Base-by-base conservation (phyloP, 352 stramenopile species). In the Globisporangium okanoganense region DNA sequence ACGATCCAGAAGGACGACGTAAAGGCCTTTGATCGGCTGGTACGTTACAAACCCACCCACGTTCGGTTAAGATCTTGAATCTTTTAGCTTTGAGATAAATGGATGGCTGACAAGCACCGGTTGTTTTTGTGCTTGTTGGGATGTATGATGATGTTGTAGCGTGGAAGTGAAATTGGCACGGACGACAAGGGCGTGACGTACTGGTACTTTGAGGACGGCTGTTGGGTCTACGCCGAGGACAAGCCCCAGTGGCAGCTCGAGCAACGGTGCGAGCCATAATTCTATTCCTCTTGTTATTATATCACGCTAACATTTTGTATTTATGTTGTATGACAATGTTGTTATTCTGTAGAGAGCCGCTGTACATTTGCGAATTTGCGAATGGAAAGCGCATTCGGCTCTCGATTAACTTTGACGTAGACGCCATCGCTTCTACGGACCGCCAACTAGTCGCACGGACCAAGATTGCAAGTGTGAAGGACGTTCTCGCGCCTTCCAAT, bases 201-300 rank as follows among this genome's bases (percentile, higher is more conserved):
- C 61, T 95, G 84, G 86, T 92, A 94, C 69, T 94, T 94, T 65
- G 72, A 87, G 55, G 86, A 95, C 64, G 80, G 62, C 48, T 93
- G 84, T 56, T 95, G 86, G 86, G 74, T 95, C 41, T 95, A 92
- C 57, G 84, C 84, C 1, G 86, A 95, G 66, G 76, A 92, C 31
- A 82, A 79, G 35, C 78, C 82, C 0, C 62, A 58, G 13, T 93
- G 83, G 85, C 78, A 92, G 64, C 47, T 69, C 10, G 65, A 79
- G 56, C 61, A 70, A 54, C 29, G 48, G 65, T 69, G 20, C 29
- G 53, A 44, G 13, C 43, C 13, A 44, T 51, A 5, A 20, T 47
- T 43, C 1, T 20, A 20, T 27, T 33, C 29, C n/a, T n/a, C n/a
- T n/a, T n/a, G n/a, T n/a, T n/a, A n/a, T n/a, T n/a, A n/a, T n/a